phyloP scores from a whole-genome alignment of 495 filamentous ascomycete genomes.

The Penicillium pulvis region DNA sequence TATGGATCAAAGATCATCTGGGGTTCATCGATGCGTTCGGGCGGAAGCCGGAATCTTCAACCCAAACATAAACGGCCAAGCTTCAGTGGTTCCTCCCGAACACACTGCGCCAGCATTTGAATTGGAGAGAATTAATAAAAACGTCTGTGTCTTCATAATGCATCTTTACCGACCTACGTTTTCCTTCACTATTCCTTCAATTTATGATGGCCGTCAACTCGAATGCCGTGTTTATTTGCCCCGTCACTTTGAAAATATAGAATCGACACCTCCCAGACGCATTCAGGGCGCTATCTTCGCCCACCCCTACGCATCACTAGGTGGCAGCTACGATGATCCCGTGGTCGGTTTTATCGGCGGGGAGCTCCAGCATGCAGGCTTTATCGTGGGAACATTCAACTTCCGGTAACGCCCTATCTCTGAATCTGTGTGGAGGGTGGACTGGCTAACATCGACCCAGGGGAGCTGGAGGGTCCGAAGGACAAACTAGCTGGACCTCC shows the following conservation, averaged over 20 bases:
- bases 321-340: conserved; percentile 82
- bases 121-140: neutral
- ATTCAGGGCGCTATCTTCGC: conserved; percentile 75
- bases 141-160: conserved; percentile 15
- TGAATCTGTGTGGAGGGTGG: neutral
- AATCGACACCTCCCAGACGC: conserved; percentile 34
- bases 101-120: neutral
- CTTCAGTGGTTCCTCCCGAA: neutral
- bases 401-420: conserved; percentile 63
- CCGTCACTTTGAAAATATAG: conserved; percentile 29
- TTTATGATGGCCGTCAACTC: conserved; percentile 73
- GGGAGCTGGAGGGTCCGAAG: conserved; percentile 74
- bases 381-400: conserved; percentile 86
- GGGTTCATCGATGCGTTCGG: neutral
- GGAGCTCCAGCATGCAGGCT: conserved; percentile 67
- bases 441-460: conserved; percentile 43
- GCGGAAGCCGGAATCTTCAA: neutral
- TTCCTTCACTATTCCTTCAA: conserved; percentile 78
- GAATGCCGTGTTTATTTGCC: conserved; percentile 84
- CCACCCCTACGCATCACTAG: conserved; percentile 87
- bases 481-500: conserved; percentile 82
- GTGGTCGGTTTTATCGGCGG: conserved; percentile 65
- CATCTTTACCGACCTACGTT: conserved; percentile 58
- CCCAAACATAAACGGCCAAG: neutral
- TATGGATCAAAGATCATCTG: too few relatives aligned